These are phyloP conservation scores for Teratosphaeriaceae sp. DNA, from an alignment of 2,329 filamentous ascomycete genomes.

Conservation along the genomic window DNA sequence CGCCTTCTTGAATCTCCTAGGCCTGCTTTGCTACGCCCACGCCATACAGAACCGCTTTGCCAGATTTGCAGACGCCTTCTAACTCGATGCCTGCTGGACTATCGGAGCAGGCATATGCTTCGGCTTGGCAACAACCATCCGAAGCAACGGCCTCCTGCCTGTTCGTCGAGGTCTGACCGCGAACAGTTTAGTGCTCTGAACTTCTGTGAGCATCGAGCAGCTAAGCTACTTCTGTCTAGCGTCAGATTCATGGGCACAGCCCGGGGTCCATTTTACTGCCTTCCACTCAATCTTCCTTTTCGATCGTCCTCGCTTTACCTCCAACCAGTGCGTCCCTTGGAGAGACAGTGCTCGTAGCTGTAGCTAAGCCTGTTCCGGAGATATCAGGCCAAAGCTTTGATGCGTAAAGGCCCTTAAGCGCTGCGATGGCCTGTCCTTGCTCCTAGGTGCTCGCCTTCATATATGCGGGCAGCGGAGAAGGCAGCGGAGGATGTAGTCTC, in stretches of 20 bases:
- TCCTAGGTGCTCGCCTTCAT: neutral
- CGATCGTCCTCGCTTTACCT: neutral
- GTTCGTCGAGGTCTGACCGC: neutral
- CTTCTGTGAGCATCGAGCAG: neutral
- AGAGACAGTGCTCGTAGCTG: neutral
- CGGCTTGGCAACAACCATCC: conserved; percentile 63
- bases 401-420: neutral
- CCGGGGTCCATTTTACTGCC: too few species aligned
- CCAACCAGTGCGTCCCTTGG: too few species aligned
- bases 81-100: conserved; percentile 19
- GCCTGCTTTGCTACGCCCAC: conserved; percentile 61
- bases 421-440: neutral
- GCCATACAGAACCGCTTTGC: conserved; percentile 22
- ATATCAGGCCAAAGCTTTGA: neutral
- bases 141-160: conserved; percentile 73
- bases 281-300: neutral
- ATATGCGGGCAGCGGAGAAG: too few species aligned
- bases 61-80: conserved; percentile 2
- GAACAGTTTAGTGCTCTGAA: neutral
- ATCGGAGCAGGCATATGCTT: conserved; percentile 43
- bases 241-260: too few species aligned
- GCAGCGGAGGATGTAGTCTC: too few species aligned
- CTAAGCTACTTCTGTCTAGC: neutral
- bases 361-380: neutral
- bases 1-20: conserved; percentile 68